phyloP scores from a whole-genome alignment of 2,329 filamentous ascomycete species.

The Aspergillus amoenus region DNA sequence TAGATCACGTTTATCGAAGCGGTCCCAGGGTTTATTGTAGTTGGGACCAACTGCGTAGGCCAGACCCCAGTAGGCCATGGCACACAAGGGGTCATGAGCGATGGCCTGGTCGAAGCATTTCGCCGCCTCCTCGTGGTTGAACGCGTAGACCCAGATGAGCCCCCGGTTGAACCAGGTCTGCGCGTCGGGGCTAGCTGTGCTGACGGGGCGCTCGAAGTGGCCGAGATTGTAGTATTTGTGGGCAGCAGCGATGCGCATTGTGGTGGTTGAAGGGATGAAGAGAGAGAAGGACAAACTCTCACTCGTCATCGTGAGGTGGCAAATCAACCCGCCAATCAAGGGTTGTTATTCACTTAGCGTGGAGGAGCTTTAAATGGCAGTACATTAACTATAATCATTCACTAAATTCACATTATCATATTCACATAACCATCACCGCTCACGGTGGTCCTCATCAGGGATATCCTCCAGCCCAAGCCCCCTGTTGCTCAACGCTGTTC shows the following conservation, averaged over 20 bases:
- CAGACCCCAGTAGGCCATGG: slow-evolving; percentile 44
- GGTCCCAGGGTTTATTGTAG: slow-evolving; percentile 76
- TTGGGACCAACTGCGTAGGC: slow-evolving; percentile 72
- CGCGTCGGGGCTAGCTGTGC: slow-evolving; percentile 24
- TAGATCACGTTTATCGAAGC: slow-evolving; percentile 65
- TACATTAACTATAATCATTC: no score
- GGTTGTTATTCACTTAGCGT: rapidly evolving
- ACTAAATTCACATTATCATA: no score
- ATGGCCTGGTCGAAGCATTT: slow-evolving; percentile 40
- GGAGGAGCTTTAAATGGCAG: no score
- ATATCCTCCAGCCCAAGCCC: slow-evolving; percentile 12
- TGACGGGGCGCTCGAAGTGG: slow-evolving; percentile 34
- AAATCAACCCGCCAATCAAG: no score
- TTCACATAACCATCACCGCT: neutral
- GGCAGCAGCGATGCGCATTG: neutral
- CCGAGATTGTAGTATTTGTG: slow-evolving; percentile 30
- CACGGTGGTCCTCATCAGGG: neutral
- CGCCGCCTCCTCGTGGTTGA: slow-evolving; percentile 42
- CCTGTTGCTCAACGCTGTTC: neutral
- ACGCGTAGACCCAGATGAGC: slow-evolving; percentile 36
- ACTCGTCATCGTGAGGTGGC: neutral
- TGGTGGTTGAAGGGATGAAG: neutral
- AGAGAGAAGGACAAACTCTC: neutral
- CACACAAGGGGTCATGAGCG: slow-evolving; percentile 32
- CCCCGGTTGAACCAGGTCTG: slow-evolving; percentile 38